phyloP scores from a whole-genome alignment of 1,284 basidiomycete genomes.

The Pholiota adiposa region DNA sequence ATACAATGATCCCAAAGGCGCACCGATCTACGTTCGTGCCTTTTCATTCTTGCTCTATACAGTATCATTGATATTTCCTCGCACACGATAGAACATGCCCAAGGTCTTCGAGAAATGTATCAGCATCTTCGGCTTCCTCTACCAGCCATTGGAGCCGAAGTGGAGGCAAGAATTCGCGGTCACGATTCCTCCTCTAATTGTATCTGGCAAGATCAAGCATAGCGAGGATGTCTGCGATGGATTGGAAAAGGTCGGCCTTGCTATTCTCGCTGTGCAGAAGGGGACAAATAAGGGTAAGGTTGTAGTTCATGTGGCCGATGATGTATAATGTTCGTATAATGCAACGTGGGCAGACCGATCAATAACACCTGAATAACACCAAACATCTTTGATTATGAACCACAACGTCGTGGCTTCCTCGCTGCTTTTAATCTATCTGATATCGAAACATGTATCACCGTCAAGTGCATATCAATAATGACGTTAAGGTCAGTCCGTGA shows the following conservation, averaged over 20 bases:
- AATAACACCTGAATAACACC: too few species aligned
- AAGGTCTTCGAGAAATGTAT: constrained; percentile 44
- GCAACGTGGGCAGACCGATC: too few species aligned
- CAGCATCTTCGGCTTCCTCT: constrained; percentile 64
- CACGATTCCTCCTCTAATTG: constrained; percentile 53
- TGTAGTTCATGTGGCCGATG: constrained; percentile 52
- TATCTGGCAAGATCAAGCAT: constrained; percentile 63
- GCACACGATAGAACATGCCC: constrained; percentile 32
- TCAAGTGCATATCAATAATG: too few species aligned
- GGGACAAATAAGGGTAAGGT: constrained; percentile 66
- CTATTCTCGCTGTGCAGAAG: constrained; percentile 53
- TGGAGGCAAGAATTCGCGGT: constrained; percentile 50
- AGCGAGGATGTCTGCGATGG: constrained; percentile 56
- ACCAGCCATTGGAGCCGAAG: constrained; percentile 37
- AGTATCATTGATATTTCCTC: too few species aligned
- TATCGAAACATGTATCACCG: neutral
- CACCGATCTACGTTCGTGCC: constrained; percentile 33
- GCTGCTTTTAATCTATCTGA: neutral
- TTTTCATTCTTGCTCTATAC: neutral
- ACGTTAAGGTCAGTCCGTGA: too few species aligned
- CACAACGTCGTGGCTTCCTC: neutral
- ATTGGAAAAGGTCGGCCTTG: constrained; percentile 56
- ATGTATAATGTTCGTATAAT: too few species aligned
- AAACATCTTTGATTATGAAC: too few species aligned
- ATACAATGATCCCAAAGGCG: constrained; percentile 34